These are phyloP conservation scores for Thielaviopsis musarum DNA, from an alignment of 2,329 filamentous ascomycete genomes.

Conservation along the genomic window DNA sequence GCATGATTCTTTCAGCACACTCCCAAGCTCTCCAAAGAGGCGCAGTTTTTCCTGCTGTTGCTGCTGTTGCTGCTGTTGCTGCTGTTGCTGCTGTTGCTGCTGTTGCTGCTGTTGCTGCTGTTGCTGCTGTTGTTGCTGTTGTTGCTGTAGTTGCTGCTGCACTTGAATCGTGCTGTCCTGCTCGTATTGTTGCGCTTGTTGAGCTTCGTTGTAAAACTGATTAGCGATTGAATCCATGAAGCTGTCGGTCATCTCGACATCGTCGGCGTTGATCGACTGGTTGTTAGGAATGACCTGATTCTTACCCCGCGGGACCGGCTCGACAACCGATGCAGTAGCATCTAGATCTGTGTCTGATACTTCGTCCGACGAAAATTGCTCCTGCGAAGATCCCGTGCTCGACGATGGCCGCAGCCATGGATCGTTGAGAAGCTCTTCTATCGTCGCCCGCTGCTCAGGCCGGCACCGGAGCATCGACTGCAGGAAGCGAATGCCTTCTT, in stretches of 20 bases:
- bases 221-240: conserved; percentile 7
- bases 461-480: conserved; percentile 65
- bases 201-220: not conserved
- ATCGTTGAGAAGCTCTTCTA: conserved; percentile 52
- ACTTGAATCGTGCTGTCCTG: not conserved
- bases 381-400: conserved; percentile 15
- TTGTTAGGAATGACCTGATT: not conserved
- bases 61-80: not conserved
- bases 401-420: conserved; percentile 45
- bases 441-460: conserved; percentile 59
- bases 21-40: not conserved
- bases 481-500: conserved; percentile 56
- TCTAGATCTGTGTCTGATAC: conserved; percentile 40
- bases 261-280: conserved; percentile 3
- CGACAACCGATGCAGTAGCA: conserved; percentile 24
- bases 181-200: not conserved
- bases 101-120: not conserved
- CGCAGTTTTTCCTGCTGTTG: not conserved
- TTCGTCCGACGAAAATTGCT: conserved; percentile 39
- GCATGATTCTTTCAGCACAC: conserved; percentile 2
- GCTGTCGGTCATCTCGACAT: conserved; percentile 11
- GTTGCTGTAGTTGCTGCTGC: not conserved
- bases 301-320: conserved; percentile 2
- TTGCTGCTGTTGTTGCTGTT: not conserved
- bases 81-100: not conserved